Evolutionary conservation across 139 green algal genomes (phyloP).

Genomic region (Nannochloris sp.): DNA sequence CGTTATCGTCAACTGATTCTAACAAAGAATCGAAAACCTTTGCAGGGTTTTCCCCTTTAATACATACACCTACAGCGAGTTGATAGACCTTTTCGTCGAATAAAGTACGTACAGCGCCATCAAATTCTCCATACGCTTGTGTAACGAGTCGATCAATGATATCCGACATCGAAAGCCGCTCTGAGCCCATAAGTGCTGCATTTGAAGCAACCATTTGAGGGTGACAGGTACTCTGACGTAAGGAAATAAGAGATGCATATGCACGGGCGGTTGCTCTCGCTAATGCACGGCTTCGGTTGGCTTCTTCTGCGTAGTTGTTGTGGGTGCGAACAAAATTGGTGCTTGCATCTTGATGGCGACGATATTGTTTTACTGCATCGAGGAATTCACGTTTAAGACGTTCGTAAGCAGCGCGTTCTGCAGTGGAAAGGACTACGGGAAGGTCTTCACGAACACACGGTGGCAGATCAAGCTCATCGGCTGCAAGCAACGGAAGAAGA

Average conservation of each 20-base stretch:
- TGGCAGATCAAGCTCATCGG: slow-evolving; percentile 41
- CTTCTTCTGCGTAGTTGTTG: not conserved
- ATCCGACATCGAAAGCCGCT: slow-evolving; percentile 30
- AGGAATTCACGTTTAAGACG: slow-evolving; percentile 9
- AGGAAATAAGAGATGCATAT: slow-evolving; percentile 11
- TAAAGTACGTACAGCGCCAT: slow-evolving; percentile 4
- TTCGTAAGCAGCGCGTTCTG: slow-evolving; percentile 46
- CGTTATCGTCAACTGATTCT: not conserved
- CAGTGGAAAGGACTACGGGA: slow-evolving; percentile 30
- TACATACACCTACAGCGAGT: not conserved
- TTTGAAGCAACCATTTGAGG: slow-evolving; percentile 33
- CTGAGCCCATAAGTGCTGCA: slow-evolving; percentile 19
- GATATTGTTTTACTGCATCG: slow-evolving; percentile 4
- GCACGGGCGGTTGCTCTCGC: not conserved
- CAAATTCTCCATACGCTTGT: slow-evolving; percentile 25
- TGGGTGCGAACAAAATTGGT: not conserved
- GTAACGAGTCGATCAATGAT: slow-evolving; percentile 29
- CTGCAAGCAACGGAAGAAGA: slow-evolving; percentile 6
- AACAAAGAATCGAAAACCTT: slow-evolving; percentile 5
- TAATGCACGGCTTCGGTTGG: not conserved
- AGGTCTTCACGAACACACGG: slow-evolving; percentile 34
- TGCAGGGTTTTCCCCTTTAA: slow-evolving; percentile 1
- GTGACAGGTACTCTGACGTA: slow-evolving; percentile 39
- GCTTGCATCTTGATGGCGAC: slow-evolving; percentile 1
- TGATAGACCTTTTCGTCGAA: not conserved